Percentiles rank a stretch among this genome's conserved stretches.
phyloP scores from a whole-genome alignment of 805 yeast species.

The Hanseniaspora guilliermondii region DNA sequence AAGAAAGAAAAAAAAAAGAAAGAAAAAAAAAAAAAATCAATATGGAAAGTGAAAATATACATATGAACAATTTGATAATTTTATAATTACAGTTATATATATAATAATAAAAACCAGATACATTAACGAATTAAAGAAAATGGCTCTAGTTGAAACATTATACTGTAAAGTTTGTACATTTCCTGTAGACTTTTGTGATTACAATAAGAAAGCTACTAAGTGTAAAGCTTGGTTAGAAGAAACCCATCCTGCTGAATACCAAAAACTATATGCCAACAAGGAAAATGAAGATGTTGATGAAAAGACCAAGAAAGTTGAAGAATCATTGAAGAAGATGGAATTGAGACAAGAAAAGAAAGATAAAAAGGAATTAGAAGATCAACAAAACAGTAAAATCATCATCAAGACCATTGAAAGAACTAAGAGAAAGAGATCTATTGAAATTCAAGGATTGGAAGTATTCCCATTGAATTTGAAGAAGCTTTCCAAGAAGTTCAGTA shows the following conservation, averaged over 20 bases:
- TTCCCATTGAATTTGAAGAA: constrained; percentile 83
- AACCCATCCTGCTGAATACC: constrained; percentile 44
- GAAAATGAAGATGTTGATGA: constrained; percentile 54
- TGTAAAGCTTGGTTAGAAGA: constrained; percentile 74
- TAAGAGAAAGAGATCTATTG: constrained; percentile 74
- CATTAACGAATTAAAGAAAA: neutral
- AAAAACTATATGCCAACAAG: constrained; percentile 45
- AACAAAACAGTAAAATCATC: constrained; percentile 64
- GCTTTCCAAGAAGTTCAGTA: constrained; percentile 80
- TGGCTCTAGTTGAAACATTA: constrained; percentile 32
- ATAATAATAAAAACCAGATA: neutral
- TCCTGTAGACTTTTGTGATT: constrained; percentile 90
- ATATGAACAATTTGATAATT: no score
- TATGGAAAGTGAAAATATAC: no score
- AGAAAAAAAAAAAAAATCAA: no score
- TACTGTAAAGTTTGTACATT: constrained; percentile 72
- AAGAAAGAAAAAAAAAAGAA: no score
- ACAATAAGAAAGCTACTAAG: constrained; percentile 65
- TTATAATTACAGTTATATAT: neutral
- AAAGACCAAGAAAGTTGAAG: constrained; percentile 68
- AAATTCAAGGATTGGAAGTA: constrained; percentile 78
- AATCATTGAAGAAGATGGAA: constrained; percentile 73
- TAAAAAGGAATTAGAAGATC: constrained; percentile 70
- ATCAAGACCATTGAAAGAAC: constrained; percentile 84
- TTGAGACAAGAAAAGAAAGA: constrained; percentile 74